Base-by-base conservation (phyloP, 163 green algal species). In the Scenedesmus sp. region DNA sequence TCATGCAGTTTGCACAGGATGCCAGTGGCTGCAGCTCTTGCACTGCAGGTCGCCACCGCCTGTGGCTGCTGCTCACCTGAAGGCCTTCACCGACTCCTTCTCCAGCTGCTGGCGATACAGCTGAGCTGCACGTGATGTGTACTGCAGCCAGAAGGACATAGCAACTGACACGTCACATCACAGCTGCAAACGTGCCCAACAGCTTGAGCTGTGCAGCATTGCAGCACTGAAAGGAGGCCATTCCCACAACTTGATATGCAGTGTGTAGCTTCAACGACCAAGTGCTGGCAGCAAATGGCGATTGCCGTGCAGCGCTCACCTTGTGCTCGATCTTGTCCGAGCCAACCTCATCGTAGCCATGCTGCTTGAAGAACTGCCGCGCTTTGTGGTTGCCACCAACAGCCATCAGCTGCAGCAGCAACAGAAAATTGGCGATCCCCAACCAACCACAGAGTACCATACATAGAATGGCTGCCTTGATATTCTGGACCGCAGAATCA, bases 311-410 rank as follows among this genome's bases (percentile, higher is more conserved):
- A 35, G 9, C 22, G 24, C 88, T 6, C 49, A 96, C 95, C 95
- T 99, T 99, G 56, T 94, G 88, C 94, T 99, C 97, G 72, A 99
- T 99, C 90, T 99, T 99, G 94, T 99, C 98, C 53, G 96, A 94
- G 73, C 96, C 97, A 10, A 96, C 51, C 78, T 98, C 97, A n/a
- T 96, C 95, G 97, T 97, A 99, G 18, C 98, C 98, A 94, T 99
- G 97, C 95, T 99, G 97, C 92, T 99, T 99, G 96, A 99, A 99
- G 92, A 99, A 99, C 70, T 96, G 95, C 13, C 97, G 94, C 0
- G 96, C 98, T 2, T 97, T 93, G 53, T 95, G 93, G 92, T 99
- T 99, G 81, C 98, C 98, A 18, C 98, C 98, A 40, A 98, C 94
- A 6, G 94, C 94, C 97, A 99, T 99, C 26, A 99, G 91, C 94